These are phyloP conservation scores for Stereocaulon alpinum DNA, from an alignment of 495 filamentous ascomycete species.

Conservation along the genomic window DNA sequence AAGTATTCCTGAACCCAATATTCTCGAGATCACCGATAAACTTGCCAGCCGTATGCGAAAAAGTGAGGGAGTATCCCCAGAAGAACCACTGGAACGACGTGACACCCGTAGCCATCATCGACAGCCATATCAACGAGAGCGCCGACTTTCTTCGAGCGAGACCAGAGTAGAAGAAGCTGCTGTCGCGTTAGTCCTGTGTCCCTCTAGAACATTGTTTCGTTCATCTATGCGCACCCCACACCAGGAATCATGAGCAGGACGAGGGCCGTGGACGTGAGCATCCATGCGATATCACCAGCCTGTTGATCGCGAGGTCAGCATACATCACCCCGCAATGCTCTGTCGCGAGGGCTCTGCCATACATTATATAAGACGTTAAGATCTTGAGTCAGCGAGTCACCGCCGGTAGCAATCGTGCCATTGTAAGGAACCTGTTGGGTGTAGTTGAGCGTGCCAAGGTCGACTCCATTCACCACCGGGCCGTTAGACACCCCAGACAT, in stretches of 20 bases:
- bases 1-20: slow-evolving; percentile 73
- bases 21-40: slow-evolving; percentile 82
- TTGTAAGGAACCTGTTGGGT: slow-evolving; percentile 49
- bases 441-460: slow-evolving; percentile 38
- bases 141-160: slow-evolving; percentile 95
- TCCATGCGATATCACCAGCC: slow-evolving; percentile 87
- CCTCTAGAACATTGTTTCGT: background rate
- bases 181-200: background rate
- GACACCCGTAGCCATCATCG: slow-evolving; percentile 89
- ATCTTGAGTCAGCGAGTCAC: slow-evolving; percentile 61
- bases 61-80: slow-evolving; percentile 93
- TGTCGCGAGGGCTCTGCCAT: slow-evolving; percentile 17
- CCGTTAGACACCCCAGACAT: background rate
- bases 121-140: slow-evolving; percentile 88
- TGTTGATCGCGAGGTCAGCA: slow-evolving; percentile 28
- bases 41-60: slow-evolving; percentile 71
- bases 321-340: background rate
- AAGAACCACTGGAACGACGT: slow-evolving; percentile 98
- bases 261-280: slow-evolving; percentile 76
- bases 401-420: slow-evolving; percentile 54
- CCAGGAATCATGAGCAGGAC: slow-evolving; percentile 98
- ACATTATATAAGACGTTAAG: slow-evolving; percentile 80
- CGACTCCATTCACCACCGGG: slow-evolving; percentile 25
- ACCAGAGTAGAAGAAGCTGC: slow-evolving; percentile 93
- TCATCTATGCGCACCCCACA: slow-evolving; percentile 50